These are phyloP conservation scores for Didymella sp. DNA, from an alignment of 2,329 filamentous ascomycete genomes.

Conservation along the genomic window DNA sequence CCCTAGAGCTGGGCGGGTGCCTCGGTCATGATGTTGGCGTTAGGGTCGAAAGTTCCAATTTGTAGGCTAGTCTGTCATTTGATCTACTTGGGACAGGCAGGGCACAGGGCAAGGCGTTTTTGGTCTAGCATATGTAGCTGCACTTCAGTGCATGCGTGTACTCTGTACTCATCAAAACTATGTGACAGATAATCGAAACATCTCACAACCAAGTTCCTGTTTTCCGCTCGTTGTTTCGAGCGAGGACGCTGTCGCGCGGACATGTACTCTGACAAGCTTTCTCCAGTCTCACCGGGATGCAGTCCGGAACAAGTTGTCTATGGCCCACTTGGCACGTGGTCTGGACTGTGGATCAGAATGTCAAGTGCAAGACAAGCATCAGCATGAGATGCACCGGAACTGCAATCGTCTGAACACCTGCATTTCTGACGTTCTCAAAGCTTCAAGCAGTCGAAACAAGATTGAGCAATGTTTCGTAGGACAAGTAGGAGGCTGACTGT, in stretches of 20 bases:
- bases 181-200: neutral
- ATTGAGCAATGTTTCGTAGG: neutral
- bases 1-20: constrained; percentile 5
- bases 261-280: neutral
- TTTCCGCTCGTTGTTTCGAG: neutral
- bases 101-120: constrained; percentile 17
- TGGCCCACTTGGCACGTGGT: constrained; percentile 16
- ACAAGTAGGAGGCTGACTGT: neutral
- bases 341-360: constrained; percentile 4
- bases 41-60: constrained; percentile 18
- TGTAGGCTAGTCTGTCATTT: constrained; percentile 23
- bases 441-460: neutral
- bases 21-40: constrained; percentile 27
- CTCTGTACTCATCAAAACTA: neutral
- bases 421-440: constrained; percentile 1
- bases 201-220: neutral
- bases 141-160: constrained; percentile 13
- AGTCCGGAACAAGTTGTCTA: constrained; percentile 4
- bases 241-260: neutral
- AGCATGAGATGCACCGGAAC: constrained; percentile 7
- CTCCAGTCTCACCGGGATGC: constrained; percentile 3
- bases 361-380: constrained; percentile 12
- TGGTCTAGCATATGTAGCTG: constrained; percentile 7
- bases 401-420: constrained; percentile 11
- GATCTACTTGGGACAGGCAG: constrained; percentile 9